phyloP scores from a whole-genome alignment of 2,329 filamentous ascomycete species.

The Zalaria sp. region DNA sequence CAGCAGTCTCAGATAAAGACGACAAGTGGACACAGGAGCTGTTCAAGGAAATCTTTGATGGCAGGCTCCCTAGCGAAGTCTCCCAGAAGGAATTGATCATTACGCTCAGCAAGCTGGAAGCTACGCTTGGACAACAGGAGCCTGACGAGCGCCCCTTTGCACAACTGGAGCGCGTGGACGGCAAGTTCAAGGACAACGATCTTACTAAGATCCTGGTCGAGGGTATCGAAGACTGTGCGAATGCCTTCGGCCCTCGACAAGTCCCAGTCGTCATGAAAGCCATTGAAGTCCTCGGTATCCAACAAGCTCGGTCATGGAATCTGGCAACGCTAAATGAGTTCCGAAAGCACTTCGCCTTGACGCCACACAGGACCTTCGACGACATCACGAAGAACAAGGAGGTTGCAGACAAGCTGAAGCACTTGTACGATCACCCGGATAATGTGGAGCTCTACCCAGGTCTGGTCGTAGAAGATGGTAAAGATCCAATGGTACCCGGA shows the following conservation, averaged over 20 bases:
- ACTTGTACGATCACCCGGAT: constrained; percentile 49
- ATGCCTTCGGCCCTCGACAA: constrained; percentile 44
- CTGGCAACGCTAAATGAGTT: constrained; percentile 51
- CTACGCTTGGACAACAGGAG: constrained; percentile 12
- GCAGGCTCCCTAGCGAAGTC: constrained; percentile 9
- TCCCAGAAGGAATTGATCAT: constrained; percentile 14
- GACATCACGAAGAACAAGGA: constrained; percentile 45
- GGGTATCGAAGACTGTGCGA: constrained; percentile 47
- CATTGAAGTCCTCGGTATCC: constrained; percentile 50
- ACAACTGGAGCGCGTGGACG: constrained; percentile 24
- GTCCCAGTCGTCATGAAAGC: constrained; percentile 44
- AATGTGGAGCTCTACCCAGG: constrained; percentile 58
- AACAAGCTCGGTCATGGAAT: constrained; percentile 48
- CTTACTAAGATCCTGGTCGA: constrained; percentile 41
- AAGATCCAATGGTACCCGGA: constrained; percentile 36
- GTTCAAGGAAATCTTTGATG: constrained; percentile 19
- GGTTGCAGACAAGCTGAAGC: constrained; percentile 41
- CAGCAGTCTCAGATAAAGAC: constrained; percentile 28
- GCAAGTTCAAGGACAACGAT: constrained; percentile 43
- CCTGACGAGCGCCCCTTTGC: constrained; percentile 19
- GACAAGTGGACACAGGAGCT: constrained; percentile 30
- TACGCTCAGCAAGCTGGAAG: constrained; percentile 13
- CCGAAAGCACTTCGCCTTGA: constrained; percentile 46
- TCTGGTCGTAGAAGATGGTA: constrained; percentile 46
- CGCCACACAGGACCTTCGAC: constrained; percentile 40